Conservation (phyloP, 441 rosid species). For the Gossypium gossypioides region DNA sequence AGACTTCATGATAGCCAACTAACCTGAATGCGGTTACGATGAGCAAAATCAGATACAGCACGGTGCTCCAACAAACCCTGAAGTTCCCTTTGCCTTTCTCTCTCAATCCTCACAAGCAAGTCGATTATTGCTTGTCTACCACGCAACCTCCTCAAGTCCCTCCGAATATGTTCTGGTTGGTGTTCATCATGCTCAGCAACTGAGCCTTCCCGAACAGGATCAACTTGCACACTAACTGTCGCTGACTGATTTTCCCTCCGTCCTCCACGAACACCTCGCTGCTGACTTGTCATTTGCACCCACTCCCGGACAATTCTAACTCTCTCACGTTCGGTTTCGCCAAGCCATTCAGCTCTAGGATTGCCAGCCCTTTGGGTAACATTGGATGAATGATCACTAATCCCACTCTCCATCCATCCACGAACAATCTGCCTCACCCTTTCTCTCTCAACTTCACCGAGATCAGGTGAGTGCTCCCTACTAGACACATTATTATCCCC, state of each 20-base stretch:
- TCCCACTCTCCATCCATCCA: constrained; percentile 86
- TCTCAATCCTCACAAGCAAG: constrained; percentile 72
- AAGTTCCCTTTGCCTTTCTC: constrained; percentile 87
- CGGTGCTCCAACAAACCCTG: constrained; percentile 82
- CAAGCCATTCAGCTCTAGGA: constrained; percentile 84
- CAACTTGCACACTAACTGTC: constrained; percentile 39
- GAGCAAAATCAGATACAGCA: constrained; percentile 91
- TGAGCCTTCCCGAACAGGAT: constrained; percentile 42
- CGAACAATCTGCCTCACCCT: constrained; percentile 83
- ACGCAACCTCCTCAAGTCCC: constrained; percentile 73
- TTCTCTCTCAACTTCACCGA: constrained; percentile 86
- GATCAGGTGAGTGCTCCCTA: constrained; percentile 90
- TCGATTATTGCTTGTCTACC: constrained; percentile 90
- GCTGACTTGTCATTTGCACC: constrained; percentile 84
- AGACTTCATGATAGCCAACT: constrained; percentile 15
- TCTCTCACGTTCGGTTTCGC: constrained; percentile 94
- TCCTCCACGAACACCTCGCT: constrained; percentile 56
- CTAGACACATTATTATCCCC: constrained; percentile 47
- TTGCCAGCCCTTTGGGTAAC: constrained; percentile 46
- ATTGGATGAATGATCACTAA: constrained; percentile 53
- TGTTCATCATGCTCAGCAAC: constrained; percentile 52
- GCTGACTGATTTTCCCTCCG: constrained; percentile 50
- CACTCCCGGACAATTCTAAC: constrained; percentile 89
- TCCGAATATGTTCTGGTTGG: constrained; percentile 56
- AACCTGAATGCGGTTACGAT: constrained; percentile 85